Evolutionary conservation across 306 rosid species (phyloP), one percentile per base, ranked within the genome.

Genomic region (Datisca glomerata): DNA sequence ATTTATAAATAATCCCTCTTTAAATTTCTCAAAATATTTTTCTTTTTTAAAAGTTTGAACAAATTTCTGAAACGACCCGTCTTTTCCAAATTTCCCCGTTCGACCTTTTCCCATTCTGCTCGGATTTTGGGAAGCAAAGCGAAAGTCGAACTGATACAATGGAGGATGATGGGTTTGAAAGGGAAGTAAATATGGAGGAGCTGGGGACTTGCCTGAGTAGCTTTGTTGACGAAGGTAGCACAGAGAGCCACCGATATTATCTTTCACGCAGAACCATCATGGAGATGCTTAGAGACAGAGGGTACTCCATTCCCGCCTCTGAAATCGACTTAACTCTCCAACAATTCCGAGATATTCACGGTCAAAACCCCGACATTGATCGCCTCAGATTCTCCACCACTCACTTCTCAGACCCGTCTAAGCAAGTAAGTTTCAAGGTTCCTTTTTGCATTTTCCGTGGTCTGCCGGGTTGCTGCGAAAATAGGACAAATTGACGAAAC

Each of bases 201-300:
- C 34, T 47, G 4, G 72, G 67, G 0, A 34, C 41, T 35, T 83
- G 95, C 57, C 48, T 80, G 63, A 65, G 67, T 21, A 52, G 60
- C 57, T 61, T 38, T 13, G 44, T 62, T 15, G 93, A 89, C 24
- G 45, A 70, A 7, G 98, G 85, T 0, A 67, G 61, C 67, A 38
- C 36, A 0, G 98, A 84, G 55, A 77, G 79, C 43, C 86, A 83
- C 60, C 41, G 91, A 27, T 84, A 83, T 74, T 84, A 52, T 46
- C 58, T 84, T 0, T 63, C 93, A 6, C 91, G 95, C 9, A 70
- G 54, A 53, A 89, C 98, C 3, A 53, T 66, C 5, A 41, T 80
- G 17, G 95, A 89, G 72, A 89, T 84, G 95, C 85, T 89, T 24
- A 70, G 22, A 27, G 98, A 89, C 70, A 67, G 98, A 59, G 98